phyloP scores from a whole-genome alignment of 768 basidiomycete genomes.

The Paxillus ammoniavirescens region DNA sequence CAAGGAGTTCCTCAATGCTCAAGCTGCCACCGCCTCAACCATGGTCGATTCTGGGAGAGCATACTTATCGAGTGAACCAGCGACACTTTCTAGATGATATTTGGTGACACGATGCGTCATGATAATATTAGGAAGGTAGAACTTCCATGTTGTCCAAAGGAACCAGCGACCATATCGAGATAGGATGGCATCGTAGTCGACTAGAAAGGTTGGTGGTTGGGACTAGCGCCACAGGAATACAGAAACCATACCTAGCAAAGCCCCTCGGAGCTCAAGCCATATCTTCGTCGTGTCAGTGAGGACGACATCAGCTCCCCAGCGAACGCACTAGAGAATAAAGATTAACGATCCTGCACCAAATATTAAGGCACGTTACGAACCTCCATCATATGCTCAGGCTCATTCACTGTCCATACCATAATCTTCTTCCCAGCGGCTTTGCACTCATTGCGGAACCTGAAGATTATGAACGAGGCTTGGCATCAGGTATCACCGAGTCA shows the following conservation, averaged over 20 bases:
- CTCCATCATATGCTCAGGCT: conserved; percentile 87
- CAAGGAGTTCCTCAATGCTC: neutral
- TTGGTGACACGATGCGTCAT: conserved; percentile 27
- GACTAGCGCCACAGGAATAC: neutral
- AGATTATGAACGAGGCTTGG: conserved; percentile 5
- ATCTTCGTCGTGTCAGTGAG: conserved; percentile 72
- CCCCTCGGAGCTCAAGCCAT: conserved; percentile 63
- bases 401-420: conserved; percentile 97
- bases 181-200: conserved; percentile 64
- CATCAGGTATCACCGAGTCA: neutral
- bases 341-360: neutral
- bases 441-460: conserved; percentile 80
- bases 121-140: conserved; percentile 52
- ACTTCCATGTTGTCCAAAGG: conserved; percentile 67
- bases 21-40: conserved; percentile 16
- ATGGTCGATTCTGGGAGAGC: conserved; percentile 24
- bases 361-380: conserved; percentile 36
- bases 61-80: conserved; percentile 52
- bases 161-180: conserved; percentile 65
- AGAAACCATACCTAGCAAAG: conserved; percentile 48
- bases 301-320: conserved; percentile 78
- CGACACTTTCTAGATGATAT: conserved; percentile 44
- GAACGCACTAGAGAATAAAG: conserved; percentile 51
- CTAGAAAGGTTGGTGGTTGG: conserved; percentile 30
- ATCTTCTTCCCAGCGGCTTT: conserved; percentile 75